A percentile compares a stretch with the other conserved stretches of the same genome.
These are phyloP conservation scores for Diaporthe sp. DNA, from an alignment of 2,329 filamentous ascomycete species.

Conservation along the genomic window DNA sequence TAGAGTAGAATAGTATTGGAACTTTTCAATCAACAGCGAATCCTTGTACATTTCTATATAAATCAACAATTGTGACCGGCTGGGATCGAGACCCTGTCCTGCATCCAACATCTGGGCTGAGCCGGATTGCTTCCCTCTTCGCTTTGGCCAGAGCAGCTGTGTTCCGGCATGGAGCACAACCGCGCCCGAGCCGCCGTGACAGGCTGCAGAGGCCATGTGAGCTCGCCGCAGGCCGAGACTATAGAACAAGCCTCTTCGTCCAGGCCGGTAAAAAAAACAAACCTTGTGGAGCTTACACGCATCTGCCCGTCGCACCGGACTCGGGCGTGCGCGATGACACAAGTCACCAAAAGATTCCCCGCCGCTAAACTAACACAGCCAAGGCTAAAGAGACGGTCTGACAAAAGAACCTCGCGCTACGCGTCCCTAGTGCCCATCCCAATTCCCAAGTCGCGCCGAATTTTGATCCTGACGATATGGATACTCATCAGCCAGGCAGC, in stretches of 20 bases:
- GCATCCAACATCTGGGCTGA: not conserved
- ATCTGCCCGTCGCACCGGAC: not conserved
- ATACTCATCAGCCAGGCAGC: not conserved
- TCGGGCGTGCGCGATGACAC: not conserved
- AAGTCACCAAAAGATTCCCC: not conserved
- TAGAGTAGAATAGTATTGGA: not conserved
- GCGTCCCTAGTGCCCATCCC: not conserved
- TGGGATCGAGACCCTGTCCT: too few species aligned
- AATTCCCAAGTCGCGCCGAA: conserved; percentile 3
- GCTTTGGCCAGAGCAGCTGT: not conserved
- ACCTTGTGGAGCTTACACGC: not conserved
- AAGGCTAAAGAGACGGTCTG: not conserved
- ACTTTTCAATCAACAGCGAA: not conserved
- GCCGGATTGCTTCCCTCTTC: too few species aligned
- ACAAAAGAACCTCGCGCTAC: not conserved
- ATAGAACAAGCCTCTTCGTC: not conserved
- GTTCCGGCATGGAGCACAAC: too few species aligned
- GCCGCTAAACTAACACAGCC: not conserved
- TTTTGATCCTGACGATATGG: not conserved
- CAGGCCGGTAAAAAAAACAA: not conserved
- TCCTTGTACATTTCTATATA: not conserved
- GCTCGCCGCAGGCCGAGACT: not conserved
- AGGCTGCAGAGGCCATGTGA: not conserved
- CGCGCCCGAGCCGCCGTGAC: too few species aligned
- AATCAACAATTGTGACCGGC: too few species aligned